phyloP scores from a whole-genome alignment of 192 early-diverging fungal species.

The Cetraspora pellucida region DNA sequence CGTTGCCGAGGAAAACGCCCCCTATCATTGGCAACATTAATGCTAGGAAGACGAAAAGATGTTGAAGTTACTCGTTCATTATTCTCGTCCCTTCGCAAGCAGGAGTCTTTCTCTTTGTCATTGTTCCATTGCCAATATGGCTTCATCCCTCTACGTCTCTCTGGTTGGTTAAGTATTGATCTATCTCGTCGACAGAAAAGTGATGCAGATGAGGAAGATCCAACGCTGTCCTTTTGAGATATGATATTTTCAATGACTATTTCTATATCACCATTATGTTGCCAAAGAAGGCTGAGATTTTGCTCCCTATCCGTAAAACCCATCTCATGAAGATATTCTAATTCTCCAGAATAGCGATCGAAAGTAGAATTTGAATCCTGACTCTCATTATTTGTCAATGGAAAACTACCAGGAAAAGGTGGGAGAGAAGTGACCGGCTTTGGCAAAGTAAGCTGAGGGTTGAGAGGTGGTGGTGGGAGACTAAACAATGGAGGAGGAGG shows the following conservation, averaged over 20 bases:
- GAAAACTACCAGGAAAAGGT: not conserved
- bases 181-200: too few species aligned
- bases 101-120: too few species aligned
- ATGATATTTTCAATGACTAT: not conserved
- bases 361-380: not conserved
- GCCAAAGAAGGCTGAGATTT: not conserved
- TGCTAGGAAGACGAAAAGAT: too few species aligned
- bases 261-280: not conserved
- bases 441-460: not conserved
- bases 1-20: too few species aligned
- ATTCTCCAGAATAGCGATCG: not conserved
- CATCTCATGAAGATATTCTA: not conserved
- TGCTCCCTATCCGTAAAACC: not conserved
- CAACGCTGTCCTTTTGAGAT: too few species aligned
- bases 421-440: not conserved
- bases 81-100: too few species aligned
- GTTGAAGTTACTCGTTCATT: too few species aligned
- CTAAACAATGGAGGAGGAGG: not conserved
- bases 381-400: not conserved
- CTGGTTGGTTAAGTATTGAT: too few species aligned
- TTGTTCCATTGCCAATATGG: too few species aligned
- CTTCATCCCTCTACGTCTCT: too few species aligned
- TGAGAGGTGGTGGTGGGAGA: not conserved
- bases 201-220: too few species aligned
- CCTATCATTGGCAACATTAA: too few species aligned